phyloP scores from a whole-genome alignment of 2,329 filamentous ascomycete species.

The Ophiostoma quercus region DNA sequence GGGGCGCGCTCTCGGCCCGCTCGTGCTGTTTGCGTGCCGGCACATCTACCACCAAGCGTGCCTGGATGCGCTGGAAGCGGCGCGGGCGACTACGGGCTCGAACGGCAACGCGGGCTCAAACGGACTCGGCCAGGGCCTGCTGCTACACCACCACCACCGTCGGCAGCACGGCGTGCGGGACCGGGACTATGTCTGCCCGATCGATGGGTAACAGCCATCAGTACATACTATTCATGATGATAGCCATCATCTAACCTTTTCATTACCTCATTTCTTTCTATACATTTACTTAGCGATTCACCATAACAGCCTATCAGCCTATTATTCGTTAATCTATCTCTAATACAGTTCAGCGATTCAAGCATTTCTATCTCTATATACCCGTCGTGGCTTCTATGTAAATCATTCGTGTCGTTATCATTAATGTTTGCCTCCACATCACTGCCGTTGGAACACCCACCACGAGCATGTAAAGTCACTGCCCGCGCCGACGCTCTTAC shows the following conservation, averaged over 20 bases:
- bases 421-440: not conserved
- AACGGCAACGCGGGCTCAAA: not conserved
- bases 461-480: constrained; percentile 25
- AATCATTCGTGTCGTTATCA: constrained; percentile 4
- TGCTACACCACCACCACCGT: constrained; percentile 13
- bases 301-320: not conserved
- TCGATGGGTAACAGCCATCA: constrained; percentile 43
- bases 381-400: not conserved
- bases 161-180: constrained; percentile 32
- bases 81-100: constrained; percentile 35
- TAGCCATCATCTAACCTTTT: not conserved
- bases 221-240: not conserved
- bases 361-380: not conserved
- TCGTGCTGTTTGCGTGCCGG: constrained; percentile 64
- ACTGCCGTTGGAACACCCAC: constrained; percentile 26
- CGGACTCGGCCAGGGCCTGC: not conserved
- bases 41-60: constrained; percentile 67
- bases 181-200: constrained; percentile 51
- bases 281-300: not conserved
- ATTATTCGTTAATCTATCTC: not conserved
- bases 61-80: constrained; percentile 58
- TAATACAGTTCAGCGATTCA: not conserved
- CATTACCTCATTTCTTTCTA: not conserved
- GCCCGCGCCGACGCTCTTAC: constrained; percentile 34
- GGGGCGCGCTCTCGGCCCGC: constrained; percentile 49